These are phyloP conservation scores for Carallia pectinifolia DNA, from an alignment of 345 rosid species.

Conservation along the genomic window DNA sequence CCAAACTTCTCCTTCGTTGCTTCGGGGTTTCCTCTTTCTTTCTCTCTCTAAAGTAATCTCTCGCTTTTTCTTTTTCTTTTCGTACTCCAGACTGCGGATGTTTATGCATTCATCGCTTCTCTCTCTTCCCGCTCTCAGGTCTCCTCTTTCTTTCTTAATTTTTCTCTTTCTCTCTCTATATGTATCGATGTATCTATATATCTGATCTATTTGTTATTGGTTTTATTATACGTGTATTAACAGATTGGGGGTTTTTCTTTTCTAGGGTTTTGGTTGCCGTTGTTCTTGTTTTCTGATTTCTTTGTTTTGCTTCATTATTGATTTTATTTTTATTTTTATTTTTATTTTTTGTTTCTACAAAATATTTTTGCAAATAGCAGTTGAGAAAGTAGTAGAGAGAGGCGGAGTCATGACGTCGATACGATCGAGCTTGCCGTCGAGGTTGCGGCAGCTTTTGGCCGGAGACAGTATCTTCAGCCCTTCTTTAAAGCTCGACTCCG, in stretches of 20 bases:
- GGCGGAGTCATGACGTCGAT: conserved; percentile 61
- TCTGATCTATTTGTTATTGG: conserved; percentile 29
- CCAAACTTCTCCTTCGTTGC: conserved; percentile 10
- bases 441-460: conserved; percentile 83
- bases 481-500: conserved; percentile 75
- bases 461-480: conserved; percentile 80
- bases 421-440: conserved; percentile 87
- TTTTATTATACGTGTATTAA: not conserved
- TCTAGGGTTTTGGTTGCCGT: conserved; percentile 11
- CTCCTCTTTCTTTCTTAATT: not conserved
- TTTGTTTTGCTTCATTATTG: not conserved
- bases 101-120: conserved; percentile 27
- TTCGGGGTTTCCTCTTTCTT: conserved; percentile 40
- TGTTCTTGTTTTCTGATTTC: conserved; percentile 15
- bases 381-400: conserved; percentile 31
- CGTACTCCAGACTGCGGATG: conserved; percentile 36
- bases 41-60: conserved; percentile 13
- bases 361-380: conserved; percentile 20
- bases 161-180: not conserved
- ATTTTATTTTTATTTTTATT: not conserved
- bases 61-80: conserved; percentile 9
- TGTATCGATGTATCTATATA: not conserved
- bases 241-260: not conserved
- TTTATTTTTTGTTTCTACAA: not conserved
- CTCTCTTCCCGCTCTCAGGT: conserved; percentile 36